Conservation (phyloP, 352 stramenopile species). For the Phytopythium montanum region DNA sequence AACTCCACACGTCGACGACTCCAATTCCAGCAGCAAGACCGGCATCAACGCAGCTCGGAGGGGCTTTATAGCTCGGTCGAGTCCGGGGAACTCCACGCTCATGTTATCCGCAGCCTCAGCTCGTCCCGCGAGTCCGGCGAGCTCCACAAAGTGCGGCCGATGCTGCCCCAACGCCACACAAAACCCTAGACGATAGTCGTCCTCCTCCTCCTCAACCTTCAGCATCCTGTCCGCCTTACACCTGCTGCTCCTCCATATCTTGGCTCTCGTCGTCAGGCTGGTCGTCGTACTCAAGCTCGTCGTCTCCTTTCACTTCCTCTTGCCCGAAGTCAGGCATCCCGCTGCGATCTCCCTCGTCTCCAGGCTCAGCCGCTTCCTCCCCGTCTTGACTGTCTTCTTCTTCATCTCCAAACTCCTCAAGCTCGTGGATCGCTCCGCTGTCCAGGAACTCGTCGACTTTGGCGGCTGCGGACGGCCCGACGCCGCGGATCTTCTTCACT, state of each 20-base stretch:
- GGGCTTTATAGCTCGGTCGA: conserved; percentile 34
- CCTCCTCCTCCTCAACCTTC: background rate
- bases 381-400: conserved; percentile 6
- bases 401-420: conserved; percentile 14
- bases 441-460: conserved; percentile 39
- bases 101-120: conserved; percentile 6
- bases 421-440: conserved; percentile 26
- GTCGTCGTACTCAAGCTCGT: background rate
- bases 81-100: conserved; percentile 40
- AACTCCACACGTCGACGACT: background rate
- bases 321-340: background rate
- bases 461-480: conserved; percentile 25
- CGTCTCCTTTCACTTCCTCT: background rate
- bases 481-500: conserved; percentile 17
- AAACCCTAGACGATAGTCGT: background rate
- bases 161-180: background rate
- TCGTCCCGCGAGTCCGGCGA: conserved; percentile 31
- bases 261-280: background rate
- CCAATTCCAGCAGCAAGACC: background rate
- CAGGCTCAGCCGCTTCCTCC: background rate
- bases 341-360: conserved; percentile 3
- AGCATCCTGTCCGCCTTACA: too few relatives aligned
- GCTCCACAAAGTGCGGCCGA: conserved; percentile 2
- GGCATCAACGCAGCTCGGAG: conserved; percentile 3
- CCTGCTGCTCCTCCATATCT: background rate